A percentile compares a stretch with the other conserved stretches of the same genome.
These are phyloP conservation scores for Chlamydomonas sp. DNA, from an alignment of 139 green algal species.

Conservation along the genomic window DNA sequence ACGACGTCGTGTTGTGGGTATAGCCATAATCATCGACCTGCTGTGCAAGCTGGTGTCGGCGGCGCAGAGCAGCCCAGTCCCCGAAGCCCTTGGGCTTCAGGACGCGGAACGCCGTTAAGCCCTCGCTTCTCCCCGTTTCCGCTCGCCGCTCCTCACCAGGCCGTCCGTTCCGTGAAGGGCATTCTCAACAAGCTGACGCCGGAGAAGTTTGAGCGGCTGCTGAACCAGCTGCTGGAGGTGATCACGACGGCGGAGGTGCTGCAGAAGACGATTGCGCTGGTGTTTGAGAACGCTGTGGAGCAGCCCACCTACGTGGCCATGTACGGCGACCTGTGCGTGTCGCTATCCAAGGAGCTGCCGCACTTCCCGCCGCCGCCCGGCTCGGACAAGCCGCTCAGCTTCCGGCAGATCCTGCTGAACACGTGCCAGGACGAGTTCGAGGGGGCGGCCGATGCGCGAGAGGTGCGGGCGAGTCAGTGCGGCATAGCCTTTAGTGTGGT, in stretches of 20 bases:
- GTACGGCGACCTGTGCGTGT: conserved; percentile 69
- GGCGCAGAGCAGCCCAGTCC: too few relatives aligned
- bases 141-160: conserved; percentile 55
- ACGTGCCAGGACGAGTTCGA: conserved; percentile 99
- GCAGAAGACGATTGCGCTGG: conserved; percentile 83
- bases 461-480: conserved; percentile 49
- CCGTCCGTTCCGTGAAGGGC: conserved; percentile 92
- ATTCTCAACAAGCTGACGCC: conserved; percentile 99
- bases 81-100: too few relatives aligned
- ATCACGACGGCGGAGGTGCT: conserved; percentile 74
- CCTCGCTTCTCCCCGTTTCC: background rate
- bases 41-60: too few relatives aligned
- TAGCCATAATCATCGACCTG: too few relatives aligned
- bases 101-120: too few relatives aligned
- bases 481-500: too few relatives aligned
- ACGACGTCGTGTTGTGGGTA: too few relatives aligned
- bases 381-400: conserved; percentile 81
- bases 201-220: conserved; percentile 97
- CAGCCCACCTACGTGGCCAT: conserved; percentile 98
- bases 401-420: conserved; percentile 96
- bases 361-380: conserved; percentile 73
- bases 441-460: conserved; percentile 68
- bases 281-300: conserved; percentile 98
- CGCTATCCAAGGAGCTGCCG: conserved; percentile 71
- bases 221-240: conserved; percentile 85